A percentile compares a stretch with the other conserved stretches of the same genome.
These are phyloP conservation scores for Arctium minus DNA, from an alignment of 129 eudicot species.

Conservation along the genomic window DNA sequence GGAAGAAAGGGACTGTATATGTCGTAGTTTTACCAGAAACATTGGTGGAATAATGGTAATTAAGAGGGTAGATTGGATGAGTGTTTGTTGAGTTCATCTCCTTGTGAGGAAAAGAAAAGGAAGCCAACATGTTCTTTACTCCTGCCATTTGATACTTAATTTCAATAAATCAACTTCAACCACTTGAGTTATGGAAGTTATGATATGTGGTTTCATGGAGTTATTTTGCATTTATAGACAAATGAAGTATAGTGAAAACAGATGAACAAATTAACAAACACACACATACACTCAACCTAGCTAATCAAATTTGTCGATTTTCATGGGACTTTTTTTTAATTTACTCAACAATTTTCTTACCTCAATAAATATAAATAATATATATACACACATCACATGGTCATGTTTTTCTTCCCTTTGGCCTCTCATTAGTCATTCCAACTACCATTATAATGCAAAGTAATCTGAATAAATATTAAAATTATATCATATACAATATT, in stretches of 20 bases:
- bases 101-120: neutral
- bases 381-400: no score
- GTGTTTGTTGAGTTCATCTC: constrained; percentile 5
- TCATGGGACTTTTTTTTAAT: no score
- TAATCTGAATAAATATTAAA: no score
- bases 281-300: neutral
- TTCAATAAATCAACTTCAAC: neutral
- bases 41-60: neutral
- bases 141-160: neutral
- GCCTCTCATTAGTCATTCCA: no score
- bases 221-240: neutral
- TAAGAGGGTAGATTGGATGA: neutral
- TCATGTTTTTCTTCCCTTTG: no score
- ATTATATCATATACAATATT: no score
- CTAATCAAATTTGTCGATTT: no score
- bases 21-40: neutral
- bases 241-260: neutral
- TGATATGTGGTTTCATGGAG: neutral
- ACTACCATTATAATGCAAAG: no score
- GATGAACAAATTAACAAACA: neutral
- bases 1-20: neutral
- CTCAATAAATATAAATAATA: no score
- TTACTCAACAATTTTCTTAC: no score
- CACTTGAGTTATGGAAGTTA: neutral
- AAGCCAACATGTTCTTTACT: constrained; percentile 11